Conservation (phyloP, 2,329 filamentous ascomycete species). For the Canariomyces notabilis region DNA sequence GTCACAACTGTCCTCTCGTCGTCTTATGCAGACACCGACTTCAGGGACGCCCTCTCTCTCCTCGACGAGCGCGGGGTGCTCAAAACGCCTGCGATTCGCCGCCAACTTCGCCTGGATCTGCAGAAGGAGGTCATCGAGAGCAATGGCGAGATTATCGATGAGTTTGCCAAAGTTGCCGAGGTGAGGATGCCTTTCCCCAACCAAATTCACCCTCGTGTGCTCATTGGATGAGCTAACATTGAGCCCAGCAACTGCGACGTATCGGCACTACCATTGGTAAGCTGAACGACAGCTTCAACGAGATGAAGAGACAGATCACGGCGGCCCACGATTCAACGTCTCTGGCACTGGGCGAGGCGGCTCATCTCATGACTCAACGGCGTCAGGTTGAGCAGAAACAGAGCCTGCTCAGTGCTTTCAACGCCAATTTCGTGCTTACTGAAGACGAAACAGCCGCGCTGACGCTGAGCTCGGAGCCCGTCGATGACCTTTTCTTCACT, state of each 20-base stretch:
- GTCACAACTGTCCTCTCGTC: conserved; percentile 82
- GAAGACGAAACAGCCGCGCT: conserved; percentile 73
- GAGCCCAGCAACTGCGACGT: conserved; percentile 69
- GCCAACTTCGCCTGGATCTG: conserved; percentile 73
- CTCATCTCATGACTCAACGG: conserved; percentile 66
- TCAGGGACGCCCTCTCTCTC: conserved; percentile 75
- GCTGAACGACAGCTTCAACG: conserved; percentile 72
- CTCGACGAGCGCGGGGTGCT: conserved; percentile 66
- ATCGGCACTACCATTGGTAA: conserved; percentile 74
- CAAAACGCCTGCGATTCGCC: conserved; percentile 73
- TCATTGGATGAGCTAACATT: conserved; percentile 3
- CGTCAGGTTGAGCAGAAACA: conserved; percentile 75
- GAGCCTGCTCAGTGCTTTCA: conserved; percentile 70
- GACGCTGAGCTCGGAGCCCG: conserved; percentile 72
- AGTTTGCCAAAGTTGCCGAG: conserved; percentile 87
- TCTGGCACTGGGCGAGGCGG: conserved; percentile 72
- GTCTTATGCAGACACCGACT: conserved; percentile 88
- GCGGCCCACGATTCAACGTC: conserved; percentile 70
- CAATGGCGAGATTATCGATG: conserved; percentile 81
- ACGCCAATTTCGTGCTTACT: conserved; percentile 75
- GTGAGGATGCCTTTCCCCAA: conserved; percentile 44
- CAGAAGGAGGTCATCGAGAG: conserved; percentile 90
- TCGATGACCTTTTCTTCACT: conserved; percentile 80
- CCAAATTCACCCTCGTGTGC: not conserved
- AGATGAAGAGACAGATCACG: conserved; percentile 72